These are phyloP conservation scores for Orbilia blumenaviensis DNA, from an alignment of 2,329 filamentous ascomycete species.

Conservation along the genomic window DNA sequence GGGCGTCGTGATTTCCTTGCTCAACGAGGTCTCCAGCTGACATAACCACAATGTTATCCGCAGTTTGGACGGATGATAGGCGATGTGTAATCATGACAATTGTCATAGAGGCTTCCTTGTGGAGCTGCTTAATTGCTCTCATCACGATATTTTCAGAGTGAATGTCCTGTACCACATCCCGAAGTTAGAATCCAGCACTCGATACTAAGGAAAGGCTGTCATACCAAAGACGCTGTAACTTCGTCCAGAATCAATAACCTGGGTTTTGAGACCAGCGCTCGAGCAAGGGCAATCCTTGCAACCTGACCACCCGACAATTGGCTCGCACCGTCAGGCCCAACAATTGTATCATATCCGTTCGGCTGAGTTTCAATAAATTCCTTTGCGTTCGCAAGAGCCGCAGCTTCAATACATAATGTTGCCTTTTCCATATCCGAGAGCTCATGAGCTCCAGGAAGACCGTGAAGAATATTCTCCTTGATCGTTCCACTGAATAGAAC, in stretches of 20 bases:
- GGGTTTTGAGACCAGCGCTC: constrained; percentile 59
- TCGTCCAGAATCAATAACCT: constrained; percentile 56
- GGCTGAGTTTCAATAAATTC: constrained; percentile 56
- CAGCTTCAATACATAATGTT: constrained; percentile 50
- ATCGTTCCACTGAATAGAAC: constrained; percentile 73
- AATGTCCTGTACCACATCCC: constrained; percentile 24
- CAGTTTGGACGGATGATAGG: constrained; percentile 61
- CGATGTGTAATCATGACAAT: constrained; percentile 63
- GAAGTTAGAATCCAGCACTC: background rate
- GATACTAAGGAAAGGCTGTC: background rate
- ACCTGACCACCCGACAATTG: constrained; percentile 56
- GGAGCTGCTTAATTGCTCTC: constrained; percentile 29
- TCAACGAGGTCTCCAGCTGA: constrained; percentile 61
- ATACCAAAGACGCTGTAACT: constrained; percentile 57
- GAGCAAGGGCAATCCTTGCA: constrained; percentile 56
- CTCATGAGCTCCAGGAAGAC: constrained; percentile 65
- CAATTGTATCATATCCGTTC: constrained; percentile 55
- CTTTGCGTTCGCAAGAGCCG: constrained; percentile 55
- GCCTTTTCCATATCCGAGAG: constrained; percentile 46
- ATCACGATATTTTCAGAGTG: constrained; percentile 51
- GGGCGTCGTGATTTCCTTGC: constrained; percentile 60
- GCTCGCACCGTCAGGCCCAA: constrained; percentile 57
- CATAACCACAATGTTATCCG: constrained; percentile 63
- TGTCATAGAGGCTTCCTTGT: constrained; percentile 59
- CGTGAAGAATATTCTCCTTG: constrained; percentile 66